phyloP scores from a whole-genome alignment of 2,329 filamentous ascomycete species.

The Leptodontidium sp. region DNA sequence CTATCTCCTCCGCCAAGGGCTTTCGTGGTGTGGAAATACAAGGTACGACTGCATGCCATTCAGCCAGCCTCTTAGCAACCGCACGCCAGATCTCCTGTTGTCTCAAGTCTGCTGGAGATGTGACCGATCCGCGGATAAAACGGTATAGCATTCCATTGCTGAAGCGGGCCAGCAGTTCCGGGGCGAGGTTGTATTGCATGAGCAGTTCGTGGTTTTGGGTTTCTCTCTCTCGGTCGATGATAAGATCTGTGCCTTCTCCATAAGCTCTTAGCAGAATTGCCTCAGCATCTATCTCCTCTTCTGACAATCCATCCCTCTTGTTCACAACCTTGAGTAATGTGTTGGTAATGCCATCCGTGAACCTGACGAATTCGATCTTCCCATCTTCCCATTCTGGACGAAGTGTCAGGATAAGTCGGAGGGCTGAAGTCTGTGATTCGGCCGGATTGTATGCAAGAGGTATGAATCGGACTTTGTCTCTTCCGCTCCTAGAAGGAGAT shows the following conservation, averaged over 20 bases:
- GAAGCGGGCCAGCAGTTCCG: constrained; percentile 88
- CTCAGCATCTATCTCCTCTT: constrained; percentile 81
- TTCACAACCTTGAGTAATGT: constrained; percentile 85
- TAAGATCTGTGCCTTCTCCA: constrained; percentile 89
- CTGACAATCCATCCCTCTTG: constrained; percentile 71
- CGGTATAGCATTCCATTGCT: constrained; percentile 95
- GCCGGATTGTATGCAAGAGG: constrained; percentile 79
- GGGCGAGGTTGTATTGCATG: constrained; percentile 83
- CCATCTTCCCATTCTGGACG: constrained; percentile 86
- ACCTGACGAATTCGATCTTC: constrained; percentile 84
- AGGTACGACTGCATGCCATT: constrained; percentile 87
- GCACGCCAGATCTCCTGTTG: constrained; percentile 79
- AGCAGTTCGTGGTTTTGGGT: constrained; percentile 84
- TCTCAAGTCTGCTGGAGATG: constrained; percentile 81
- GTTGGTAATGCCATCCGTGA: constrained; percentile 98
- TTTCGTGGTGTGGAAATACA: constrained; percentile 55
- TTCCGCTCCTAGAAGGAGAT: constrained; percentile 23
- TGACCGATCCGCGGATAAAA: constrained; percentile 83
- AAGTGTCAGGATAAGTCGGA: constrained; percentile 79
- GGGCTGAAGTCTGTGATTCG: constrained; percentile 80
- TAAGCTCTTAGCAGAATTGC: constrained; percentile 92
- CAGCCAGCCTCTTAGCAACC: constrained; percentile 82
- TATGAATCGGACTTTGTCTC: constrained; percentile 65
- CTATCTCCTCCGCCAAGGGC: constrained; percentile 47
- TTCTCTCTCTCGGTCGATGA: constrained; percentile 94